Conservation (phyloP, 2,329 filamentous ascomycete species). For the Diaporthe citri region DNA sequence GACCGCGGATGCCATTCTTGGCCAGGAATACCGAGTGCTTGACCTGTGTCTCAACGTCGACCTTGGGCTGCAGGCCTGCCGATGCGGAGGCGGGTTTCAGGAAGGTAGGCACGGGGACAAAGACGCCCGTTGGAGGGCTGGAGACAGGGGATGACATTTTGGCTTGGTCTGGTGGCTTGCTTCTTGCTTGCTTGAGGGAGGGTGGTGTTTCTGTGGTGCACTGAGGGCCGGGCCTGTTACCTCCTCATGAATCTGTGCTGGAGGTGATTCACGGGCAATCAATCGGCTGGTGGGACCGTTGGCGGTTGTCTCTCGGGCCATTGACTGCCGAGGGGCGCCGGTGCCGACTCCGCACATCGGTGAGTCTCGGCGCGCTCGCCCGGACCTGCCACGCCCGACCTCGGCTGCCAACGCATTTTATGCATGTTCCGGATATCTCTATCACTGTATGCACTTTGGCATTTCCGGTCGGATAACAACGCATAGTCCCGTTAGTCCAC, state of each 20-base stretch:
- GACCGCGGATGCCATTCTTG: slow-evolving; percentile 68
- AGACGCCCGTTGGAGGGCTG: slow-evolving; percentile 66
- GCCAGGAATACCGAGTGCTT: slow-evolving; percentile 72
- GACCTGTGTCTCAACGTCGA: slow-evolving; percentile 70
- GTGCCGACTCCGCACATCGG: slow-evolving; percentile 26
- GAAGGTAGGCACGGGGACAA: slow-evolving; percentile 74
- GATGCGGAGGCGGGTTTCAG: slow-evolving; percentile 63
- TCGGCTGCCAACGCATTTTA: slow-evolving; percentile 12
- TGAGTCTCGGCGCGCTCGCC: not conserved
- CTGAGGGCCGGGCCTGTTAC: not conserved
- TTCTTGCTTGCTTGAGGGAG: not conserved
- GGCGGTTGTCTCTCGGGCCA: slow-evolving; percentile 19
- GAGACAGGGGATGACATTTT: slow-evolving; percentile 32
- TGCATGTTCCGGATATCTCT: slow-evolving; percentile 20
- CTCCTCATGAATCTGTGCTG: not conserved
- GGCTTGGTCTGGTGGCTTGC: not conserved
- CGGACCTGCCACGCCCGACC: slow-evolving; percentile 12
- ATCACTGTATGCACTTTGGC: not conserved
- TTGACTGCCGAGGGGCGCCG: slow-evolving; percentile 28
- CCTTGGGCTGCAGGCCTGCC: slow-evolving; percentile 59
- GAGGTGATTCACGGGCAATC: slow-evolving; percentile 1
- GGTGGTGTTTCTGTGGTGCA: not conserved
- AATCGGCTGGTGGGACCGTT: not conserved
- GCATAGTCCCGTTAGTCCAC: not conserved
- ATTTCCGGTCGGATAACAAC: slow-evolving; percentile 34